A percentile compares a stretch with the other conserved stretches of the same genome.
phyloP scores from a whole-genome alignment of 441 rosid genomes.

The Populus tomentosa region DNA sequence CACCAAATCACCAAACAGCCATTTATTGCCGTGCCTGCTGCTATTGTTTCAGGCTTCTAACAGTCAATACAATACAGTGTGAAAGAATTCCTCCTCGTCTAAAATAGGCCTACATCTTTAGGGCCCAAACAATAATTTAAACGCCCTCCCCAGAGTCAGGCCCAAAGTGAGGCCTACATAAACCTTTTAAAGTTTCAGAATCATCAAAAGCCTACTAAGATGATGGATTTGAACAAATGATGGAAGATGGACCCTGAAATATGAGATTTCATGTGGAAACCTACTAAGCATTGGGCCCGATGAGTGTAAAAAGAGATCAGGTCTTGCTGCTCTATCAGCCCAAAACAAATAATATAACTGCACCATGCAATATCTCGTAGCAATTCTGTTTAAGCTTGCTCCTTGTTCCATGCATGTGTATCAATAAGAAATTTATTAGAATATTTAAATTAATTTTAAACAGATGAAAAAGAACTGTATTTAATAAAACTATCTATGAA shows the following conservation, averaged over 20 bases:
- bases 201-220: too few species aligned
- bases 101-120: background rate
- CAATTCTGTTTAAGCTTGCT: background rate
- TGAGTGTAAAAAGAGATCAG: background rate
- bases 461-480: too few species aligned
- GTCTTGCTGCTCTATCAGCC: background rate
- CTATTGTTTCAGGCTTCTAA: too few species aligned
- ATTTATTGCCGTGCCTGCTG: too few species aligned
- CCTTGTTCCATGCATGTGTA: background rate
- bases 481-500: too few species aligned
- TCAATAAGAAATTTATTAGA: too few species aligned
- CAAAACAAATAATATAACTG: background rate
- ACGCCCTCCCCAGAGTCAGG: background rate
- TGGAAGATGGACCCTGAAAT: background rate
- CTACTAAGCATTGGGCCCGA: background rate
- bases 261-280: background rate
- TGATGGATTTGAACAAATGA: background rate
- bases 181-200: background rate
- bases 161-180: background rate
- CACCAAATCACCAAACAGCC: too few species aligned
- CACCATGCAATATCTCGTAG: background rate
- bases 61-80: too few species aligned
- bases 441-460: too few species aligned
- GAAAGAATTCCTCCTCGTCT: background rate
- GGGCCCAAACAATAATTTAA: background rate